These are phyloP conservation scores for Russula sp. DNA, from an alignment of 768 basidiomycete genomes.

Conservation along the genomic window DNA sequence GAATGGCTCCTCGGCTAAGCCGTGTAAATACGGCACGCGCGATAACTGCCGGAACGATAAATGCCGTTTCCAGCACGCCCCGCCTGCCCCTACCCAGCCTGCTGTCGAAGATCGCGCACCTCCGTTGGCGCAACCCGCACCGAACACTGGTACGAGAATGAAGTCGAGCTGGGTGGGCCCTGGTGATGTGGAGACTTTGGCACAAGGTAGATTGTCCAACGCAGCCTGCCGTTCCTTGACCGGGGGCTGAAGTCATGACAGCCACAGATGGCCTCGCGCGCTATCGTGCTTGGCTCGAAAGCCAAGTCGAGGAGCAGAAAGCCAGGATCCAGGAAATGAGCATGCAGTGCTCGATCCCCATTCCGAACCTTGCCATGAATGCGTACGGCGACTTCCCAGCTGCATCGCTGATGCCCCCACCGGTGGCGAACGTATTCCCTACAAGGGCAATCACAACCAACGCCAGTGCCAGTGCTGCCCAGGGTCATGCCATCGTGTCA, in stretches of 20 bases:
- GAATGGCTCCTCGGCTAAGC: background rate
- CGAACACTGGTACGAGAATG: background rate
- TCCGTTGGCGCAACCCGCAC: too few relatives aligned
- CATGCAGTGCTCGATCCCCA: conserved; percentile 3
- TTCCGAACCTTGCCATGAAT: conserved; percentile 10
- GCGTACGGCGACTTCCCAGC: background rate
- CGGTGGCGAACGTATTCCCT: background rate
- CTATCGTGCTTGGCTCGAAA: conserved; percentile 5
- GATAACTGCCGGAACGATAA: background rate
- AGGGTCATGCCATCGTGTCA: background rate
- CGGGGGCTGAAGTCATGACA: background rate
- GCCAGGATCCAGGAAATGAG: conserved; percentile 12
- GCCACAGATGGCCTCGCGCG: background rate
- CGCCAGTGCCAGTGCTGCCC: background rate
- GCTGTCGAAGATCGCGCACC: background rate
- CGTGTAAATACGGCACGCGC: background rate
- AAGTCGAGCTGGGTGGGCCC: too few relatives aligned
- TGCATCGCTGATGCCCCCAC: background rate
- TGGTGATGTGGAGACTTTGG: background rate
- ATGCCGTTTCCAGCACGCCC: background rate
- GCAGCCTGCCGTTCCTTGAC: background rate
- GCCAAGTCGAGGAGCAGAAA: conserved; percentile 3
- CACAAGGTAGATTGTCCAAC: background rate
- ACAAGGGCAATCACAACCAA: background rate
- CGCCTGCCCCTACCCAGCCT: background rate